Evolutionary conservation across 2,329 filamentous ascomycete species (phyloP), one percentile per base, ranked within the genome.

Genomic region (Talaromyces amestolkiae): DNA sequence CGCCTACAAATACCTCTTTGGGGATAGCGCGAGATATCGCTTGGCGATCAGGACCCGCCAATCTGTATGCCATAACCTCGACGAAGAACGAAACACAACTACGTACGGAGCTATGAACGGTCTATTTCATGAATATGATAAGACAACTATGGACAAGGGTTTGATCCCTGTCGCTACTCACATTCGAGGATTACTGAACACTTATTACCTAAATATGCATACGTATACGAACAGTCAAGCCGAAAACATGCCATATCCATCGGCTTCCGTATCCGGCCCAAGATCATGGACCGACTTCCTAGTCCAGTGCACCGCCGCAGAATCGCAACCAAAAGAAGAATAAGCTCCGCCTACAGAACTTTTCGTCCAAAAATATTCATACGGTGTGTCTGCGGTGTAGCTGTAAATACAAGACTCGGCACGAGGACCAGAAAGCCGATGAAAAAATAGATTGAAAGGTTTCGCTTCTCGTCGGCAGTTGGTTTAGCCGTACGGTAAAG

Each of bases 1-100:
- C 53, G 53, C 53, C 15, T 56, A 24, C 5, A 56, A 5, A 9
- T 56, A 22, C 53, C n/a, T 2, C n/a, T 56, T 56, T 39, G 9
- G 33, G 31, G 10, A 3, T 56, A 56, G 53, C 3, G 53, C 2
- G 10, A 9, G 33, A 22, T 15, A 24, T 22, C 22, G 33, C 53
- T 56, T 56, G 53, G 53, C 31, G 53, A 56, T 56, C 53, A 37
- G 53, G 53, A 37, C 53, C 53, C 53, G 53, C 31, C 53, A 37
- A 56, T 56, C 33, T 56, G 53, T 56, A 56, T 56, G 53, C 53
- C 53, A 33, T 54, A 37, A 1, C 35, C 2, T 37, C 35, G 8
- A 37, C 35, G 13, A 49, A 24, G 45, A 49, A 49, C 22, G 19
- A 37, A 37, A 37, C 8, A 37, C 4, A 31, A 31, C 27, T 7